Evolutionary conservation across 345 rosid genomes (phyloP).

Genomic region (Bretschneidera sinensis): DNA sequence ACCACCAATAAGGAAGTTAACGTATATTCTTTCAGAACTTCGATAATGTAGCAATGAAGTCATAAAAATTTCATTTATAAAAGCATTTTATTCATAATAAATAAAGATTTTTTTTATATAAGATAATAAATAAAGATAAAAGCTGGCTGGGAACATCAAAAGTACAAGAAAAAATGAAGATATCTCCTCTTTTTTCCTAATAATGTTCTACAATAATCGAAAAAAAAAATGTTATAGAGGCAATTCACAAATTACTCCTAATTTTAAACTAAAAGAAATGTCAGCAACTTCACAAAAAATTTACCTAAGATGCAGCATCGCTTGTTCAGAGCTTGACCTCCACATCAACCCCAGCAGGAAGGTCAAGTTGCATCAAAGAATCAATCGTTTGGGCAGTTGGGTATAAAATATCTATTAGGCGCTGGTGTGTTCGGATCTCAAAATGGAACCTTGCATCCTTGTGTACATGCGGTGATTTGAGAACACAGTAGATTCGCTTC

Average conservation of each 20-base stretch:
- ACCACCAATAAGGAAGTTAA: no score
- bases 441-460: conserved; percentile 98
- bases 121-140: neutral
- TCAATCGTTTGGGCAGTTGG: conserved; percentile 97
- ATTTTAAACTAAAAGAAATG: neutral
- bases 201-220: neutral
- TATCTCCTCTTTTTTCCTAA: neutral
- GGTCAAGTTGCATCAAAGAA: conserved; percentile 97
- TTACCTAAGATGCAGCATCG: conserved; percentile 16
- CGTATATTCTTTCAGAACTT: neutral
- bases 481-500: conserved; percentile 86
- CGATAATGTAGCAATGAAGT: neutral
- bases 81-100: neutral
- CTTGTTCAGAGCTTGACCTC: conserved; percentile 86
- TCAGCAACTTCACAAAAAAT: conserved; percentile 1
- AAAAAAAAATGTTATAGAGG: neutral
- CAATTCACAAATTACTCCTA: neutral
- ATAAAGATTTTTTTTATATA: no score
- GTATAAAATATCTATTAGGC: conserved; percentile 84
- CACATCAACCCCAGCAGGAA: conserved; percentile 94
- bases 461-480: conserved; percentile 97
- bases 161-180: neutral
- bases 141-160: neutral
- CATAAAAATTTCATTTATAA: neutral
- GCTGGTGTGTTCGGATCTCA: conserved; percentile 91